Evolutionary conservation across 2,329 filamentous ascomycete species (phyloP), one percentile per base, ranked within the genome.

Genomic region (Colletotrichum lentis): DNA sequence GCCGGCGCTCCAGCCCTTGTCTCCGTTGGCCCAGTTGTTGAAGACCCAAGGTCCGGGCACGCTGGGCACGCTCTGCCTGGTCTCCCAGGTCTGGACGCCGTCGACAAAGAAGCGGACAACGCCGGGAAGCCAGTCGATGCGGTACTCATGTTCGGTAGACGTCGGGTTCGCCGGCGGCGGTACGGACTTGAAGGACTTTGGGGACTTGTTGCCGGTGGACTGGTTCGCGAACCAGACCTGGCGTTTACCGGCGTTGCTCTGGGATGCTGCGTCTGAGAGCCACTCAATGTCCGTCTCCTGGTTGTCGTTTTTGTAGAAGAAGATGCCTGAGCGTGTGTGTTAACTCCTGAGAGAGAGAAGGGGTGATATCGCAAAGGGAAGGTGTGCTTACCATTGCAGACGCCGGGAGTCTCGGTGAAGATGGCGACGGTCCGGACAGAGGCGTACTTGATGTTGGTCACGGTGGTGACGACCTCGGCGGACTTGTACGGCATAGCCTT

Each of bases 241-340:
- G 31, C 72, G 71, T 2, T 20, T 43, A 14, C 75, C 75, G 7
- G 12, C 35, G 47, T 76, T 76, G 53, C 75, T 76, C 24, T 67
- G 16, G 0, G 74, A 76, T 0, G 68, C 60, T 10, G 71, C 35
- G 16, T 77, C 75, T 0, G 76, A 77, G 27, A 77, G 73, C 76
- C 76, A 77, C 55, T 77, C 76, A 8, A 77, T 77, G 7, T 77
- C 76, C 0, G 72, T 72, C 50, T 77, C 76, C 37, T 77, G 76
- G 31, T 54, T 73, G 44, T 77, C 71, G 0, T 60, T 69, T 14
- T 71, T 43, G 67, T 75, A 77, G 47, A 76, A 75, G 70, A 77
- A 77, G 69, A 77, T 77, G 52, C 76, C 75, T 77, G 5, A 16
- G 8, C 12, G 5, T 31, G 3, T 24, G 5, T 47, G 18, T 67